Evolutionary conservation across 2,329 filamentous ascomycete genomes (phyloP).

Genomic region (Beauveria sp.): DNA sequence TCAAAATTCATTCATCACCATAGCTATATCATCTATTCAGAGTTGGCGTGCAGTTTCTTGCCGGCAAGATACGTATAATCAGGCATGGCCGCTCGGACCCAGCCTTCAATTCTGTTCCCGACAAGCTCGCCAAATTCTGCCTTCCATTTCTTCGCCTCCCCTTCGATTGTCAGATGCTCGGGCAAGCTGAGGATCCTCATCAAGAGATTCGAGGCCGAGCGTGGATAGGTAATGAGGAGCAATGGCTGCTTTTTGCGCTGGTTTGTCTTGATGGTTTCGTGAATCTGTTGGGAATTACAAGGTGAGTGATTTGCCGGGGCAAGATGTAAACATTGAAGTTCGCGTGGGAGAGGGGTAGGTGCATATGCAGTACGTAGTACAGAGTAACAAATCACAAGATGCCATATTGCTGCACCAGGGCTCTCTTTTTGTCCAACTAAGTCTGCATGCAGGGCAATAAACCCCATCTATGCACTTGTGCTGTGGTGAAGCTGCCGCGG

Average conservation of each 20-base stretch:
- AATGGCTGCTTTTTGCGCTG: neutral
- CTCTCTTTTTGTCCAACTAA: neutral
- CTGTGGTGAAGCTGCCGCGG: too few relatives aligned
- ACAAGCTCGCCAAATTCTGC: slow-evolving; percentile 12
- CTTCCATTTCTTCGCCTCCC: slow-evolving; percentile 13
- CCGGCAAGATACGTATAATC: slow-evolving; percentile 1
- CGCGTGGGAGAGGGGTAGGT: neutral
- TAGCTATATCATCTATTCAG: neutral
- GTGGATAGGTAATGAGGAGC: neutral
- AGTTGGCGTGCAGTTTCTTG: neutral
- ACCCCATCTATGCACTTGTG: neutral
- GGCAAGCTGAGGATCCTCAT: neutral
- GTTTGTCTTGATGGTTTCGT: neutral
- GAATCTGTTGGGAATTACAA: neutral
- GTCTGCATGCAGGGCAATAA: neutral
- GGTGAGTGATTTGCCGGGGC: too few relatives aligned
- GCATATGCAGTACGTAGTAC: too few relatives aligned
- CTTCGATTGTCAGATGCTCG: slow-evolving; percentile 9
- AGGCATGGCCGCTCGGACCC: slow-evolving; percentile 10
- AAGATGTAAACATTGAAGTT: neutral
- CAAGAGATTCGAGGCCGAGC: neutral
- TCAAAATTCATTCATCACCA: neutral
- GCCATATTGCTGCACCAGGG: neutral
- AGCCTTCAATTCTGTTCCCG: slow-evolving; percentile 3
- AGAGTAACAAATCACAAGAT: too few relatives aligned